Base-by-base conservation (phyloP, 2,329 filamentous ascomycete genomes). In the Ophiostoma ulmi region DNA sequence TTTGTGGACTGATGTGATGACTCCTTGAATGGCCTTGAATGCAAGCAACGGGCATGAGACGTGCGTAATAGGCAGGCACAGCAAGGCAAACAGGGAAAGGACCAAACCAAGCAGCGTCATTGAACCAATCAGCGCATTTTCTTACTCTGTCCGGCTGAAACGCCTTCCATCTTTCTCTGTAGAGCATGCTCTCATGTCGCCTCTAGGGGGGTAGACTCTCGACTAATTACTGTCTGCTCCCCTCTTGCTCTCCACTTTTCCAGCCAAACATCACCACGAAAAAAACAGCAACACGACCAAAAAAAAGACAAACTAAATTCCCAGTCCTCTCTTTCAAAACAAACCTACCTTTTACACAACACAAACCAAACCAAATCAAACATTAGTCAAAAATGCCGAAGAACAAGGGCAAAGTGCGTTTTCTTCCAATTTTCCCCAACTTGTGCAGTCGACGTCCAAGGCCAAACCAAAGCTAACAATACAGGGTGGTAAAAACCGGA, bases 391-490 rank as follows among this genome's bases (percentile, higher is more conserved):
- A 83, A 74, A 97, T 97, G 94, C 94, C 94, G 79, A 97, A 97
- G 92, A 97, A 97, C 83, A 97, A 97, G 90, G 94, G 94, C 94
- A 97, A 97, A 85, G 93, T 97, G 66, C 61, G 74, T 58, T 11
- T 41, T 31, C 31, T 31, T 3, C 31, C 31, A 31, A 31, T 31
- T 31, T 31, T 31, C 3, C 3, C 3, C 31, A 31, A 31, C 31
- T 2, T 3, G 31, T 31, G 31, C 31, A 31, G 31, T 31, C 31
- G 31, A 31, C 31, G 31, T 31, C 31, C 31, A 31, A 31, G 26
- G 31, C 44, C 20, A 17, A 17, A 22, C 20, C 2, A 36, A 13
- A 5, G 58, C 58, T 67, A 22, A 69, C 67, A 22, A 1, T 31
- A 58, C 64, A 75, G 94, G 74, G 94, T 82, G 94, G 94, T 85